Evolutionary conservation across 2,329 filamentous ascomycete genomes (phyloP).

Genomic region (Scytalidium sp.): DNA sequence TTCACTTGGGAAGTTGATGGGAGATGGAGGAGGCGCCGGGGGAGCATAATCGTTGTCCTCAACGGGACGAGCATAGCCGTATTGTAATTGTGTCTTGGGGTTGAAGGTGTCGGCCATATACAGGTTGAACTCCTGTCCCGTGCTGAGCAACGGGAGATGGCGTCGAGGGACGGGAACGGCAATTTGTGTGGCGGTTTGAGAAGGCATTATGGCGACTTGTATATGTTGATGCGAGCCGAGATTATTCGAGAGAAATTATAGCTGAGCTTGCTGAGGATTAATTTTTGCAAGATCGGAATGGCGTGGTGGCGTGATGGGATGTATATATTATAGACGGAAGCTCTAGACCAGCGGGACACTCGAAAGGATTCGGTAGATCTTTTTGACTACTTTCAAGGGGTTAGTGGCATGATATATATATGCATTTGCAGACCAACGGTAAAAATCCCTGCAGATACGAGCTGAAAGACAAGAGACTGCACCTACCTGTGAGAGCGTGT

Average conservation of each 20-base stretch:
- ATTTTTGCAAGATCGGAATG: slow-evolving; percentile 1
- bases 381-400: not conserved
- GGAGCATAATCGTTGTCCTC: slow-evolving; percentile 58
- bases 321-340: not conserved
- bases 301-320: not conserved
- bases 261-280: no score
- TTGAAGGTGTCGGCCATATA: slow-evolving; percentile 20
- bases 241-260: no score
- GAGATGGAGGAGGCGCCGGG: slow-evolving; percentile 63
- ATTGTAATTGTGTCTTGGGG: slow-evolving; percentile 21
- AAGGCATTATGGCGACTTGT: slow-evolving; percentile 19
- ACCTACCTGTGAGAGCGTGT: not conserved
- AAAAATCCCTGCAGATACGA: slow-evolving; percentile 7
- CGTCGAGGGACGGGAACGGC: slow-evolving; percentile 38
- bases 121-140: slow-evolving; percentile 23
- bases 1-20: slow-evolving; percentile 58
- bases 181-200: slow-evolving; percentile 24
- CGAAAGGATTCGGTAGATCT: not conserved
- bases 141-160: slow-evolving; percentile 32
- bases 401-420: slow-evolving; percentile 2
- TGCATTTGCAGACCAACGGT: not conserved
- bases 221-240: not conserved
- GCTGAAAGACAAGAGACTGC: slow-evolving; percentile 9
- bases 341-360: not conserved
- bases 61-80: slow-evolving; percentile 14